Conservation (phyloP, 768 basidiomycete genomes). For the Mycena amicta region DNA sequence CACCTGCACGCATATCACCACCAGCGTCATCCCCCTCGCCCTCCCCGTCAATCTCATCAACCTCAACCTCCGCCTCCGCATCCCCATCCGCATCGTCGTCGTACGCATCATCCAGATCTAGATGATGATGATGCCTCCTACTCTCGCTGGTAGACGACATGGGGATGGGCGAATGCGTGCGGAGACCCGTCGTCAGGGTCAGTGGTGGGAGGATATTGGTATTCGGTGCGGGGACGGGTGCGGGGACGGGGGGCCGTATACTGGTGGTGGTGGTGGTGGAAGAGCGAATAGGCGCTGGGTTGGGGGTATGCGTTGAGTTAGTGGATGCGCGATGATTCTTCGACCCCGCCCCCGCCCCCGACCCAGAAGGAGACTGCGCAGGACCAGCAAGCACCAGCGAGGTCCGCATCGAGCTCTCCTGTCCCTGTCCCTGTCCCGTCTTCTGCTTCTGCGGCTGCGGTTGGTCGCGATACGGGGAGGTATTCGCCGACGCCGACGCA, state of each 20-base stretch:
- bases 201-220: slow-evolving; percentile 11
- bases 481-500: neutral
- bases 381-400: slow-evolving; percentile 25
- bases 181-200: neutral
- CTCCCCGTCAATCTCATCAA: slow-evolving; percentile 20
- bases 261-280: neutral
- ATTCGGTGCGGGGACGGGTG: neutral
- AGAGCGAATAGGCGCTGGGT: neutral
- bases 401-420: slow-evolving; percentile 13
- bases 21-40: no score
- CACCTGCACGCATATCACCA: no score
- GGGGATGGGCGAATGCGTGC: slow-evolving; percentile 16
- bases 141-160: neutral
- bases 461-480: neutral
- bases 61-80: slow-evolving; percentile 32
- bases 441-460: neutral
- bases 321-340: no score
- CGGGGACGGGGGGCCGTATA: neutral
- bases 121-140: neutral
- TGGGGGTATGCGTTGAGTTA: no score
- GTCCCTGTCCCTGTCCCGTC: neutral
- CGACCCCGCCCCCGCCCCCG: no score
- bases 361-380: no score
- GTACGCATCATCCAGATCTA: neutral
- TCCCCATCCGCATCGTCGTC: slow-evolving; percentile 8